These are phyloP conservation scores for Microbotryomycetes sp. DNA, from an alignment of 1,284 basidiomycete species.

Conservation along the genomic window DNA sequence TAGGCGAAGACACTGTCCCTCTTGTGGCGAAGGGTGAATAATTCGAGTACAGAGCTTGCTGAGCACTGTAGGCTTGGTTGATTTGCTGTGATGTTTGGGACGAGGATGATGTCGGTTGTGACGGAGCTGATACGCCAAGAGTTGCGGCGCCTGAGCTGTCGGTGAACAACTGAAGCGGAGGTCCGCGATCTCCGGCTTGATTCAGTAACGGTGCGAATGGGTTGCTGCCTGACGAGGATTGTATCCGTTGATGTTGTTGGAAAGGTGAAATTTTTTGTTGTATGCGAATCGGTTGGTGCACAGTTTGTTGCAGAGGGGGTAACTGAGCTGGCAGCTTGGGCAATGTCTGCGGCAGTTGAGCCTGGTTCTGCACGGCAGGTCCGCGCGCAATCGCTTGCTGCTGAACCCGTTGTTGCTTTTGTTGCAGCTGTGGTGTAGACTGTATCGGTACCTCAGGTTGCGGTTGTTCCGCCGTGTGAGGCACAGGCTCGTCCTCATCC, in stretches of 20 bases:
- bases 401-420: background rate
- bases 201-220: background rate
- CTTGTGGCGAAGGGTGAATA: background rate
- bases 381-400: background rate
- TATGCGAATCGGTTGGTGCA: background rate
- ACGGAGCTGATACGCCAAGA: constrained; percentile 5
- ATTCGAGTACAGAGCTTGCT: background rate
- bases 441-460: too few species aligned
- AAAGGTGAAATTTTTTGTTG: background rate
- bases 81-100: background rate
- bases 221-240: background rate
- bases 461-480: background rate
- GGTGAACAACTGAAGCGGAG: constrained; percentile 14
- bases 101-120: background rate
- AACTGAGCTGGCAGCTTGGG: too few species aligned
- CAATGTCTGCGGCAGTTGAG: too few species aligned
- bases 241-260: background rate
- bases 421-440: too few species aligned
- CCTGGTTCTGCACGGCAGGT: background rate
- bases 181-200: background rate
- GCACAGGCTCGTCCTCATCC: background rate
- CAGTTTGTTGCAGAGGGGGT: background rate
- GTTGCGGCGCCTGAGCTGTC: constrained; percentile 13
- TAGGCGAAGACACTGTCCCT: too few species aligned
- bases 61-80: background rate